Conservation (phyloP, 345 rosid species). For the Boechera divaricarpa region DNA sequence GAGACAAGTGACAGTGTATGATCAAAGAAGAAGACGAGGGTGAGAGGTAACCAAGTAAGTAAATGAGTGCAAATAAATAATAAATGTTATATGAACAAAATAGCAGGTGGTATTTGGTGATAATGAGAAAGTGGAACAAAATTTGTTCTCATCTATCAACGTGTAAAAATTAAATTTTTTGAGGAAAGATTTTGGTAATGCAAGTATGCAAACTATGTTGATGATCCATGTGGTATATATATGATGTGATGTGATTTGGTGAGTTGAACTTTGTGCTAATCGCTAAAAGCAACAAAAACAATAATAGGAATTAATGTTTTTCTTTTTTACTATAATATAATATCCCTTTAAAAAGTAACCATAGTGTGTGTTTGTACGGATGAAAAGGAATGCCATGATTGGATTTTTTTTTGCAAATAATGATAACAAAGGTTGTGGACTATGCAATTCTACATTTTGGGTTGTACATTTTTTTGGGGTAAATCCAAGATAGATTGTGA, state of each 20-base stretch:
- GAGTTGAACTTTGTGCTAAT: conserved; percentile 24
- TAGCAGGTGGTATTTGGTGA: conserved; percentile 16
- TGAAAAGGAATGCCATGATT: conserved; percentile 22
- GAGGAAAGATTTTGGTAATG: not conserved
- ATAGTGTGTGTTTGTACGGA: conserved; percentile 28
- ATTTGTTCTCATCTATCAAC: not conserved
- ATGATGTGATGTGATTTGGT: conserved; percentile 32
- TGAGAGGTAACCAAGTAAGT: not conserved
- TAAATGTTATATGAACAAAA: conserved; percentile 12
- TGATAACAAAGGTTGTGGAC: conserved; percentile 10
- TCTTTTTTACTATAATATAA: not conserved
- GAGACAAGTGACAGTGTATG: conserved; percentile 28
- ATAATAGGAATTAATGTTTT: not conserved
- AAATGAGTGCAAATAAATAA: conserved; percentile 33
- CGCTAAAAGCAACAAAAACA: conserved; percentile 39
- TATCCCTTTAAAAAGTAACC: conserved; percentile 18
- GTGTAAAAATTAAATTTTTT: not conserved
- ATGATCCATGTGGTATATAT: not conserved
- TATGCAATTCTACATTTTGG: not conserved
- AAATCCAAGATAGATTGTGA: not conserved
- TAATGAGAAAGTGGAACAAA: conserved; percentile 15
- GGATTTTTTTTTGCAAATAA: not conserved
- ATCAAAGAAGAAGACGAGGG: conserved; percentile 28
- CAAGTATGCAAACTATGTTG: not conserved
- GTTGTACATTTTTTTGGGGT: not conserved